phyloP scores from a whole-genome alignment of 2,329 filamentous ascomycete genomes.

The Didymosphaeria variabile region DNA sequence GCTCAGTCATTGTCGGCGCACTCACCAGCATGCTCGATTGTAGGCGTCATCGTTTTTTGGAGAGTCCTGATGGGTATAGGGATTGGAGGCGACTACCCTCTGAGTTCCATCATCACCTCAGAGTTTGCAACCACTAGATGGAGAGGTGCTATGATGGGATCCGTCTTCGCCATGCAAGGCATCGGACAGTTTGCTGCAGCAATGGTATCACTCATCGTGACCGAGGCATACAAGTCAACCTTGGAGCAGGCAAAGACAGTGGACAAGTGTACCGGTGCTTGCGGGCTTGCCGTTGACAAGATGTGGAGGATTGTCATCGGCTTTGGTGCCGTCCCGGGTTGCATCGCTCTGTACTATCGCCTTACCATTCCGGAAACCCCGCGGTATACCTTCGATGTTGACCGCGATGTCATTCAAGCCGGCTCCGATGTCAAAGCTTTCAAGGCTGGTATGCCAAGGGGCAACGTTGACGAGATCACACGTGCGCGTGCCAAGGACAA shows the following conservation, averaged over 20 bases:
- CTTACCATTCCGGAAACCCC: slow-evolving; percentile 89
- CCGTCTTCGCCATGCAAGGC: slow-evolving; percentile 88
- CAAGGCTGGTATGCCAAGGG: slow-evolving; percentile 68
- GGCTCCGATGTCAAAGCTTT: slow-evolving; percentile 76
- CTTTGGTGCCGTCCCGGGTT: slow-evolving; percentile 81
- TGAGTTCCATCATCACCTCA: slow-evolving; percentile 84
- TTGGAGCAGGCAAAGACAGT: slow-evolving; percentile 63
- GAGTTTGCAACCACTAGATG: slow-evolving; percentile 89
- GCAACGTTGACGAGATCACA: slow-evolving; percentile 69
- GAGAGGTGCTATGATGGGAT: slow-evolving; percentile 86
- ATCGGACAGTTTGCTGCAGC: slow-evolving; percentile 80
- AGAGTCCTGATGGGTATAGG: slow-evolving; percentile 51
- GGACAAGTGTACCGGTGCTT: slow-evolving; percentile 68
- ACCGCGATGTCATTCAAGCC: slow-evolving; percentile 76
- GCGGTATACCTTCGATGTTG: slow-evolving; percentile 85
- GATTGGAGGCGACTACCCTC: slow-evolving; percentile 62
- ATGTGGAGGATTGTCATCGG: slow-evolving; percentile 87
- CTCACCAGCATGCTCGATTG: slow-evolving; percentile 45
- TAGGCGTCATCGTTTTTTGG: slow-evolving; percentile 51
- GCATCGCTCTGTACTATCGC: slow-evolving; percentile 84
- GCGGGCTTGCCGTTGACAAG: slow-evolving; percentile 78
- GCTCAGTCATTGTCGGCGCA: slow-evolving; percentile 49
- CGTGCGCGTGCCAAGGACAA: slow-evolving; percentile 67
- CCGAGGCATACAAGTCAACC: slow-evolving; percentile 73
- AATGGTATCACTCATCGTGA: slow-evolving; percentile 77